Evolutionary conservation across 495 filamentous ascomycete species (phyloP).

Genomic region (Xylaria castorea): DNA sequence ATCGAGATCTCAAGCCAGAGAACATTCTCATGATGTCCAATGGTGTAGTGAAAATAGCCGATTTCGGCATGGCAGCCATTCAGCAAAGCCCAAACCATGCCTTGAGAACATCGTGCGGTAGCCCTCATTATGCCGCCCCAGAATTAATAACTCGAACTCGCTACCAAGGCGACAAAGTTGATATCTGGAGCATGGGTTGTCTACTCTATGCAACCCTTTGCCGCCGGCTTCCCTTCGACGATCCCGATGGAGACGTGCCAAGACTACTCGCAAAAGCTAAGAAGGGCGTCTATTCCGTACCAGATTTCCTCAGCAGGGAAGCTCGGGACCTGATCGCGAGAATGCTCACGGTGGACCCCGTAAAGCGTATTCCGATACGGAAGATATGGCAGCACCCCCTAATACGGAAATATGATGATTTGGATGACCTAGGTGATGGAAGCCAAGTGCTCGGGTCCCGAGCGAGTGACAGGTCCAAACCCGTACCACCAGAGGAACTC

Average conservation of each 20-base stretch:
- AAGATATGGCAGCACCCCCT: constrained; percentile 86
- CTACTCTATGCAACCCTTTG: constrained; percentile 85
- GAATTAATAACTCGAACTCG: constrained; percentile 75
- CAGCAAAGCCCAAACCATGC: constrained; percentile 75
- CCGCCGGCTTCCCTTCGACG: constrained; percentile 83
- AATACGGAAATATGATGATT: constrained; percentile 76
- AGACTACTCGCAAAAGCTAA: constrained; percentile 70
- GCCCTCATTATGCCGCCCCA: constrained; percentile 94
- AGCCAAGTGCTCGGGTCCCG: constrained; percentile 32
- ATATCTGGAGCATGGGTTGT: constrained; percentile 95
- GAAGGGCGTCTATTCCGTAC: constrained; percentile 75
- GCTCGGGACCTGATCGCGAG: constrained; percentile 78
- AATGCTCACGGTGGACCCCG: constrained; percentile 77
- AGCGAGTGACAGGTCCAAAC: constrained; percentile 40
- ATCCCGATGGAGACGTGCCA: constrained; percentile 56
- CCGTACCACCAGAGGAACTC: constrained; percentile 60
- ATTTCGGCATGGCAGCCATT: constrained; percentile 97
- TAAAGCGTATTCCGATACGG: constrained; percentile 74
- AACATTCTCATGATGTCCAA: constrained; percentile 85
- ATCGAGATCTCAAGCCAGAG: constrained; percentile 95
- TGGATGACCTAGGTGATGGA: constrained; percentile 58
- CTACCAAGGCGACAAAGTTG: constrained; percentile 84
- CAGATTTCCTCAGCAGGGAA: constrained; percentile 67
- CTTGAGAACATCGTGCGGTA: constrained; percentile 89
- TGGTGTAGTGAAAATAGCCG: constrained; percentile 84